Conservation (phyloP, 345 rosid species). For the Turnera subulata region DNA sequence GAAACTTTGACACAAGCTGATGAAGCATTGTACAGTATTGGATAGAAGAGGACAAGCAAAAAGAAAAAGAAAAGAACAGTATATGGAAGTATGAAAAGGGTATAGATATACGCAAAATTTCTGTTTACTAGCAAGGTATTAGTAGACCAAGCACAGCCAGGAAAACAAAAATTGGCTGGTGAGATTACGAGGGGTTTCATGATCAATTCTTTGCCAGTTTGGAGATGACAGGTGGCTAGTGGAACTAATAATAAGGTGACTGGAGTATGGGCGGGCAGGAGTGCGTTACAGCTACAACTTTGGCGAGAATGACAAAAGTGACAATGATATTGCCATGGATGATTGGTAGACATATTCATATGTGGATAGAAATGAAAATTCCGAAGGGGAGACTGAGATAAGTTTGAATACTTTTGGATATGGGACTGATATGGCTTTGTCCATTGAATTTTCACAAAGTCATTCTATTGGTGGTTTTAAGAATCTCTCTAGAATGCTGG, state of each 20-base stretch:
- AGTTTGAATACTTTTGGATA: conserved; percentile 7
- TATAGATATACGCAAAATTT: not conserved
- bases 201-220: not conserved
- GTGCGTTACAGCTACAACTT: conserved; percentile 32
- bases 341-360: conserved; percentile 19
- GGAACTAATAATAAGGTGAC: not conserved
- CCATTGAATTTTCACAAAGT: not conserved
- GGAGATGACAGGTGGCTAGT: conserved; percentile 10
- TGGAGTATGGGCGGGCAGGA: not conserved
- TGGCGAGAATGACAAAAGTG: conserved; percentile 15
- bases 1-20: conserved; percentile 15
- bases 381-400: conserved; percentile 13
- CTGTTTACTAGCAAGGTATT: not conserved
- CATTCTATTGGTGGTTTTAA: not conserved
- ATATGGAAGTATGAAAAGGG: not conserved
- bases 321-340: conserved; percentile 7
- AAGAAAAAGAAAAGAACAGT: not conserved
- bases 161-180: conserved; percentile 1
- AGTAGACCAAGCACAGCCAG: not conserved
- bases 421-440: not conserved
- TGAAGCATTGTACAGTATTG: conserved; percentile 30
- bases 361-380: conserved; percentile 20
- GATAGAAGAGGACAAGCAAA: not conserved
- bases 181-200: conserved; percentile 13
- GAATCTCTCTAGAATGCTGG: conserved; percentile 5